Conservation (phyloP, 2,329 filamentous ascomycete genomes). For the Colletotrichum melonis region DNA sequence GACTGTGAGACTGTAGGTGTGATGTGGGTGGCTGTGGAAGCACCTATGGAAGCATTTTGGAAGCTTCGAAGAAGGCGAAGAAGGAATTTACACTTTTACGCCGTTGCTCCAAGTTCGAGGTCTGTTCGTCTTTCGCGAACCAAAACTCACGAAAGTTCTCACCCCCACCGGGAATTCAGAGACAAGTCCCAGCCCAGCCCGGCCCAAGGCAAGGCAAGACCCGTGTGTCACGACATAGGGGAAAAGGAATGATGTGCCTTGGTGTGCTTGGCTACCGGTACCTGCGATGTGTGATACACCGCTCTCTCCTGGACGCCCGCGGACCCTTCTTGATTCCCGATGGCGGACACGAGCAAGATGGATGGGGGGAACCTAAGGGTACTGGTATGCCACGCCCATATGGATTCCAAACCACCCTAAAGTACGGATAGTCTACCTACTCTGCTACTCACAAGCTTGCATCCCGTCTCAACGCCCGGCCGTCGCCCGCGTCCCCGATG, state of each 20-base stretch:
- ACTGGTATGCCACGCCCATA: too few species aligned
- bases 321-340: background rate
- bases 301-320: background rate
- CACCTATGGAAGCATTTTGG: conserved; percentile 1
- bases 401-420: background rate
- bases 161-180: background rate
- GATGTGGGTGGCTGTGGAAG: background rate
- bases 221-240: background rate
- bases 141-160: too few species aligned
- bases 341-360: conserved; percentile 2
- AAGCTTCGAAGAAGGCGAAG: conserved; percentile 18
- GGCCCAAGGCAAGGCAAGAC: background rate
- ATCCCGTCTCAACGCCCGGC: too few species aligned
- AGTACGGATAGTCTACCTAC: background rate
- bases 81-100: conserved; percentile 27
- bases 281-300: background rate
- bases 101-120: background rate
- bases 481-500: too few species aligned
- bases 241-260: background rate
- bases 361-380: background rate
- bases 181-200: background rate
- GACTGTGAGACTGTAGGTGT: too few species aligned
- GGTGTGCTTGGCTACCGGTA: background rate
- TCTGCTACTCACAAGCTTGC: too few species aligned
- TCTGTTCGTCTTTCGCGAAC: background rate